phyloP scores from a whole-genome alignment of 2,329 filamentous ascomycete genomes.

The Ophiocordyceps camponoti-leonardi region DNA sequence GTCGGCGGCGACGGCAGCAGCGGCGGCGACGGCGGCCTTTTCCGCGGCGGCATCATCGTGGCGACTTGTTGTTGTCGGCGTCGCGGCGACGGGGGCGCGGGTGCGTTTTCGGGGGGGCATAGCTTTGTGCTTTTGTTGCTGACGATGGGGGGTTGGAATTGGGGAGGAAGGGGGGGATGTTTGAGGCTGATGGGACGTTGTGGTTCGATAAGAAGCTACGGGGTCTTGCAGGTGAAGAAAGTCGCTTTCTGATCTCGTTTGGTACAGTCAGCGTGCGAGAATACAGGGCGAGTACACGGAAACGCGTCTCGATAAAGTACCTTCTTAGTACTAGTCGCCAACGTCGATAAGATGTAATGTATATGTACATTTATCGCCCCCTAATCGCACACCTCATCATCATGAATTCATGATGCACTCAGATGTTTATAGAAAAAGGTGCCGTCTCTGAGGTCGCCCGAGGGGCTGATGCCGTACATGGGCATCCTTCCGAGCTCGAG shows the following conservation, averaged over 20 bases:
- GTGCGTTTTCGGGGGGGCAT: background rate
- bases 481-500: slow-evolving; percentile 36
- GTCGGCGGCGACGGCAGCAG: background rate
- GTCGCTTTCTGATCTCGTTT: no score
- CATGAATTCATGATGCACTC: background rate
- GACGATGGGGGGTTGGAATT: background rate
- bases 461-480: slow-evolving; percentile 30
- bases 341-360: no score
- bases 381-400: background rate
- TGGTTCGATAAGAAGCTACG: no score
- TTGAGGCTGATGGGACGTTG: no score
- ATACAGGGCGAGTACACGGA: no score
- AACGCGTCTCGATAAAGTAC: no score
- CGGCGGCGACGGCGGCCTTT: background rate
- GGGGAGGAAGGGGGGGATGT: background rate
- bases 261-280: no score
- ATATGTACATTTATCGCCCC: no score
- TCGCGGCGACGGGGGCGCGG: background rate
- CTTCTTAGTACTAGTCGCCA: no score
- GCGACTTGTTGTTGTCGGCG: background rate
- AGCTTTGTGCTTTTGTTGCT: background rate
- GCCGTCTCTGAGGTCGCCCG: slow-evolving; percentile 29
- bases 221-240: no score
- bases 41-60: background rate
- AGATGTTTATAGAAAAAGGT: slow-evolving; percentile 45